Base-by-base conservation (phyloP, 768 basidiomycete genomes). In the Lactarius akahatsu region DNA sequence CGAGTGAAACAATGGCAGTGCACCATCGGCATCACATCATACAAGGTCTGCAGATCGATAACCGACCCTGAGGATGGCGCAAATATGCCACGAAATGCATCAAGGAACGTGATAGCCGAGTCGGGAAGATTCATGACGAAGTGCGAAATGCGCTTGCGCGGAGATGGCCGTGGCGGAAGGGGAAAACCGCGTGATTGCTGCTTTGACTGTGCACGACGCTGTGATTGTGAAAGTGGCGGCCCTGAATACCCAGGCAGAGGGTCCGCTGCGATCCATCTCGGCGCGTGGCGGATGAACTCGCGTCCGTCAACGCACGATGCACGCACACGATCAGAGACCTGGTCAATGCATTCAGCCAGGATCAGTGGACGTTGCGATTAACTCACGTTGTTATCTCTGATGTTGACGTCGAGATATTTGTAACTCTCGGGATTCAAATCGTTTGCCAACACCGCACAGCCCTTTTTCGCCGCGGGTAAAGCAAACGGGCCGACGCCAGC, bases 121-220 rank as follows among this genome's bases (percentile, higher is more conserved):
- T 93, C 94, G 2, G 97, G 97, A 23, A 99, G 81, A 76, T 99
- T 99, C 95, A 99, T 96, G n/a, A 97, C 90, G 73, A 93, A 95
- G 74, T 97, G 96, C 15, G 86, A 78, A 69, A 97, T 86, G 54
- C 82, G 78, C 63, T 76, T 79, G 65, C 90, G 85, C 43, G 80
- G 74, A 9, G 76, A 78, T 54, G n/a, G 71, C 26, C 23, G 61
- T 16, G 52, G 40, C 32, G 67, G 47, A 9, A n/a, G 50, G 26
- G 16, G 57, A 30, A 20, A 18, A 5, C 30, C 47, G 52, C 68
- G 47, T 47, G 78, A 78, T 68, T 67, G 65, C 72, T 78, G 77
- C 43, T 50, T 65, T 57, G 71, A 74, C 76, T 77, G 72, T 79
- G 82, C 76, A 81, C 84, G 75, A 75, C 74, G 73, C 76, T 81